Conservation (phyloP, 2,329 filamentous ascomycete genomes). For the Aspergillus viridinutans region DNA sequence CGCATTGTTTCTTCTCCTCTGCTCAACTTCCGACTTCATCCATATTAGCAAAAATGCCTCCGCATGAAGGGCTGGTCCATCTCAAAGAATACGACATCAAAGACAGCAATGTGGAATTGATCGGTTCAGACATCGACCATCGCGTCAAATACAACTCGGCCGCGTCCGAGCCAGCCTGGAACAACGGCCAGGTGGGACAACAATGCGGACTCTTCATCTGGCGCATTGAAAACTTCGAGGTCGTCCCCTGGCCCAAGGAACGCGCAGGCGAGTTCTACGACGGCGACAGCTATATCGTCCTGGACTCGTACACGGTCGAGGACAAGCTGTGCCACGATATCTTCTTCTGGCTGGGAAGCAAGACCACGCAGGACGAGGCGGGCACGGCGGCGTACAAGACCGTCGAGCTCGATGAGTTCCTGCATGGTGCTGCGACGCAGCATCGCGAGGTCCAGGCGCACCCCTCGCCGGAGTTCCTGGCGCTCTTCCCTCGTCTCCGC, state of each 20-base stretch:
- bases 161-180: constrained; percentile 63
- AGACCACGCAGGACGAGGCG: constrained; percentile 65
- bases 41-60: constrained; percentile 48
- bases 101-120: constrained; percentile 64
- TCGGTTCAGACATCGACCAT: constrained; percentile 62
- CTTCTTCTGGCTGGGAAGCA: constrained; percentile 65
- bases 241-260: constrained; percentile 57
- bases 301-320: constrained; percentile 55
- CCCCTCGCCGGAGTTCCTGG: constrained; percentile 57
- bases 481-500: constrained; percentile 57
- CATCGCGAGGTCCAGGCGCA: constrained; percentile 60
- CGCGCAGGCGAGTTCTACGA: constrained; percentile 60
- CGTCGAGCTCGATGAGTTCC: constrained; percentile 65
- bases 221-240: constrained; percentile 65
- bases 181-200: constrained; percentile 52
- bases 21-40: neutral
- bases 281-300: constrained; percentile 64
- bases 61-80: constrained; percentile 59
- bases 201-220: constrained; percentile 56
- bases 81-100: constrained; percentile 62
- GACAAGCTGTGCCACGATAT: constrained; percentile 58
- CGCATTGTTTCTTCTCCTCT: neutral
- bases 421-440: constrained; percentile 59
- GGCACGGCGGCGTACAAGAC: constrained; percentile 67
- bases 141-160: constrained; percentile 65